A percentile compares a stretch with the other conserved stretches of the same genome.
Conservation (phyloP, 2,329 filamentous ascomycete species). For the Pseudocercospora eumusae region DNA sequence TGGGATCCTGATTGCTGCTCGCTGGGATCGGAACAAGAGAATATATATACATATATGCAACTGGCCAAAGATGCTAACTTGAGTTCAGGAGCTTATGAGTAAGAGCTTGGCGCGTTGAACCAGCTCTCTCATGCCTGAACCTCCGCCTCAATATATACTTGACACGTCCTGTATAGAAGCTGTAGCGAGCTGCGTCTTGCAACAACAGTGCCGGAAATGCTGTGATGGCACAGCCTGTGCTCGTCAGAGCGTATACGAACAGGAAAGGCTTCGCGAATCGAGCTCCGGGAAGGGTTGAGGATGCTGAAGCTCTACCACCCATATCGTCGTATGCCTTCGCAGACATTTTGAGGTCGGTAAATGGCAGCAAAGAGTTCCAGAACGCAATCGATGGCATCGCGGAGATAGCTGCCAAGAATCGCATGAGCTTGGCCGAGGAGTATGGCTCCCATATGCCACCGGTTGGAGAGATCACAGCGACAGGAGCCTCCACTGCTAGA, state of each 20-base stretch:
- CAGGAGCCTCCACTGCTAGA: constrained; percentile 23
- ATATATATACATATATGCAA: no score
- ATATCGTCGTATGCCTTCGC: constrained; percentile 39
- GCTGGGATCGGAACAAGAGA: not conserved
- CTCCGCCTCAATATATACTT: not conserved
- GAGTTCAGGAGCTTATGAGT: constrained; percentile 5
- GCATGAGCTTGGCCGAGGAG: constrained; percentile 62
- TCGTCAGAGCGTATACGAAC: constrained; percentile 40
- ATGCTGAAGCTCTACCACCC: constrained; percentile 34
- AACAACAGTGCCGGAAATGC: constrained; percentile 18
- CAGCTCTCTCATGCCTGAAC: constrained; percentile 19
- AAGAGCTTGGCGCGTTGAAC: not conserved
- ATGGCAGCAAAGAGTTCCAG: constrained; percentile 56
- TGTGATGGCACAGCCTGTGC: constrained; percentile 47
- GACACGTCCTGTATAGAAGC: not conserved
- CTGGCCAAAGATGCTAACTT: constrained; percentile 3
- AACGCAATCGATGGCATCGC: constrained; percentile 62
- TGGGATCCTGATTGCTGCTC: constrained; percentile 2
- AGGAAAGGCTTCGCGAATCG: constrained; percentile 17
- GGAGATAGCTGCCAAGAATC: constrained; percentile 63
- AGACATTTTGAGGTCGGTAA: constrained; percentile 41
- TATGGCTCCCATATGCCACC: constrained; percentile 64
- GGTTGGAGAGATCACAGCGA: constrained; percentile 56
- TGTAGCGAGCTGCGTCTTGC: not conserved
- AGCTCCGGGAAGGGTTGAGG: constrained; percentile 14